Evolutionary conservation across 2,329 filamentous ascomycete species (phyloP).

Genomic region (Colletotrichum phormii): DNA sequence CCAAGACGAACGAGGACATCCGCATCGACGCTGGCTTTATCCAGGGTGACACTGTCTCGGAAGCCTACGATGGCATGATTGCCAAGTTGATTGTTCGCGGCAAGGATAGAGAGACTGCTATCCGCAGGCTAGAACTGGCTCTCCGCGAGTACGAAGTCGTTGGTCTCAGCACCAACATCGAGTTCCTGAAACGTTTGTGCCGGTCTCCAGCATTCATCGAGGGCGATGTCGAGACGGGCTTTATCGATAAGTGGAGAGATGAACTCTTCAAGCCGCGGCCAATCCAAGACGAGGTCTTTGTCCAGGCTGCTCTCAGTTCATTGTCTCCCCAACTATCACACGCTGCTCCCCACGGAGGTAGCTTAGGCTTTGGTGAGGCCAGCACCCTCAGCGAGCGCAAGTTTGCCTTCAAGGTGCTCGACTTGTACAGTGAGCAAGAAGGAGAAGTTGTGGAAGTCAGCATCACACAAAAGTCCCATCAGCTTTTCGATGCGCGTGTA

Average conservation of each 20-base stretch:
- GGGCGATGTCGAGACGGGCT: slow-evolving; percentile 94
- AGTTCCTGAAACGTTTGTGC: slow-evolving; percentile 92
- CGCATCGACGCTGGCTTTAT: slow-evolving; percentile 95
- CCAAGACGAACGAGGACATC: slow-evolving; percentile 75
- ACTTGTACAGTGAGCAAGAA: slow-evolving; percentile 72
- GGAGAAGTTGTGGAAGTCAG: slow-evolving; percentile 69
- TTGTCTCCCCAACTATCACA: slow-evolving; percentile 22
- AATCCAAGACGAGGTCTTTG: slow-evolving; percentile 79
- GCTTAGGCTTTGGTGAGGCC: slow-evolving; percentile 66
- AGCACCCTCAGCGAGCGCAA: slow-evolving; percentile 56
- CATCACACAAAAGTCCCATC: slow-evolving; percentile 60
- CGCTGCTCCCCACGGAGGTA: slow-evolving; percentile 56
- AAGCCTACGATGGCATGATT: slow-evolving; percentile 98
- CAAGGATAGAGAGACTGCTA: slow-evolving; percentile 79
- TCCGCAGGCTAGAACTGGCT: slow-evolving; percentile 84
- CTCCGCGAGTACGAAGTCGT: slow-evolving; percentile 92
- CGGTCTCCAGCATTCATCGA: slow-evolving; percentile 83
- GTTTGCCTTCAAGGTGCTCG: slow-evolving; percentile 66
- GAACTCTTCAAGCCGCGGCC: slow-evolving; percentile 78
- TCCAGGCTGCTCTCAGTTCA: slow-evolving; percentile 83
- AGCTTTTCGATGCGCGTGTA: slow-evolving; percentile 60
- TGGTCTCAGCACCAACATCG: slow-evolving; percentile 93
- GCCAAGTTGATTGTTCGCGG: slow-evolving; percentile 95
- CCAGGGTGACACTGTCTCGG: slow-evolving; percentile 90
- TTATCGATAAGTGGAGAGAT: slow-evolving; percentile 88